Conservation (phyloP, 441 rosid genomes). For the Monsonia emarginata region DNA sequence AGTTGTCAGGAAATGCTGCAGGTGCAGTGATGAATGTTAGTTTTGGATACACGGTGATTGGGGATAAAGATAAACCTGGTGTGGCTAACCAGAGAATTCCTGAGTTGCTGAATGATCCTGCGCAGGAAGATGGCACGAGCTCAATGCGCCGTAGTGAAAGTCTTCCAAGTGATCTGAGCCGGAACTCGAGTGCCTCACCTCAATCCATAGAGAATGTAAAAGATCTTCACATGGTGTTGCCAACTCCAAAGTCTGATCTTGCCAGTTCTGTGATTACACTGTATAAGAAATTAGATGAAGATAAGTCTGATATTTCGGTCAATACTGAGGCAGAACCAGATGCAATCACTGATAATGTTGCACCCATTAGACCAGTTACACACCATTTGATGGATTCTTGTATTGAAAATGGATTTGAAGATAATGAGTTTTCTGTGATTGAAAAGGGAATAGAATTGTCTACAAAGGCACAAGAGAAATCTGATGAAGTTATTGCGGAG, state of each 20-base stretch:
- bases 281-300: conserved; percentile 46
- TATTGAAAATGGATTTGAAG: conserved; percentile 28
- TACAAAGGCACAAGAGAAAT: conserved; percentile 24
- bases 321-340: conserved; percentile 33
- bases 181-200: conserved; percentile 24
- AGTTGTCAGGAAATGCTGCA: conserved; percentile 63
- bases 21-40: conserved; percentile 73
- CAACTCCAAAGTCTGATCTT: conserved; percentile 38
- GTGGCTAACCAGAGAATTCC: conserved; percentile 27
- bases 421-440: conserved; percentile 31
- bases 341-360: conserved; percentile 27
- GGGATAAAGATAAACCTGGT: conserved; percentile 28
- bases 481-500: conserved; percentile 25
- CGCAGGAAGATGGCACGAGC: conserved; percentile 22
- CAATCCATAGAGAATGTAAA: conserved; percentile 43
- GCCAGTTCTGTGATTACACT: conserved; percentile 27
- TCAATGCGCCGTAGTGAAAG: conserved; percentile 33
- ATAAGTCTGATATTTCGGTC: conserved; percentile 32
- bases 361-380: conserved; percentile 26
- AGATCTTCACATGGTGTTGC: conserved; percentile 70
- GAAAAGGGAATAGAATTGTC: conserved; percentile 42
- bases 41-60: conserved; percentile 69
- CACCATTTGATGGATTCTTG: conserved; percentile 20
- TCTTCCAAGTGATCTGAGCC: conserved; percentile 31
- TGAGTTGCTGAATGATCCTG: neutral